phyloP scores from a whole-genome alignment of 1,139 yeast species.

The Spencermartinsiella ligniputridi region DNA sequence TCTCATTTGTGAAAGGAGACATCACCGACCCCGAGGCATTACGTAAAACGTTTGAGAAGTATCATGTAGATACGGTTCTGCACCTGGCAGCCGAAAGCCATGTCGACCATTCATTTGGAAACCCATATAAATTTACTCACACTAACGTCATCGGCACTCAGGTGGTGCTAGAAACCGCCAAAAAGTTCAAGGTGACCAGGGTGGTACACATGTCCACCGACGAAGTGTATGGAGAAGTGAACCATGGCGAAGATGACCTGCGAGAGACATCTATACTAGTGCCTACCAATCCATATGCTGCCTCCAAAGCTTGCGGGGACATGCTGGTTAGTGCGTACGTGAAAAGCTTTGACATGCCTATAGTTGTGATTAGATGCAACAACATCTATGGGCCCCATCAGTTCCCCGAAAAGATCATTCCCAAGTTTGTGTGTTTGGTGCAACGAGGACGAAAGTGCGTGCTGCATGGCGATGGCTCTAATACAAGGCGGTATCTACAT shows the following conservation, averaged over 20 bases:
- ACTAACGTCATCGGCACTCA: conserved; percentile 52
- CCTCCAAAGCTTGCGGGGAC: conserved; percentile 56
- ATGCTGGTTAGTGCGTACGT: conserved; percentile 47
- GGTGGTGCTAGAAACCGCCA: conserved; percentile 44
- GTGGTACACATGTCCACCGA: conserved; percentile 57
- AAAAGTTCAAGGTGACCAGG: conserved; percentile 27
- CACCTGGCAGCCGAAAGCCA: conserved; percentile 59
- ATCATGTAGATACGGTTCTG: conserved; percentile 39
- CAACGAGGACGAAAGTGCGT: conserved; percentile 29
- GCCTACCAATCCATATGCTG: conserved; percentile 60
- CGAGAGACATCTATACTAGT: conserved; percentile 39
- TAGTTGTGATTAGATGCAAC: conserved; percentile 46
- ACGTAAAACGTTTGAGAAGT: conserved; percentile 21
- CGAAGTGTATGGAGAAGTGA: conserved; percentile 53
- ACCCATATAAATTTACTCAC: conserved; percentile 44
- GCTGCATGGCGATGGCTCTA: conserved; percentile 48
- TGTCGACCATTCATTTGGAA: conserved; percentile 50
- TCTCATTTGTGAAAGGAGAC: conserved; percentile 38
- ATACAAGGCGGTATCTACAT: conserved; percentile 46
- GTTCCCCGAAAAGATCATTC: conserved; percentile 54
- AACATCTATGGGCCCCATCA: conserved; percentile 57
- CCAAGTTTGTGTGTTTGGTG: conserved; percentile 37
- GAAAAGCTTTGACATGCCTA: conserved; percentile 44
- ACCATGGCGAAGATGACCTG: conserved; percentile 30
- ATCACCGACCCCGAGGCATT: conserved; percentile 33